phyloP scores from a whole-genome alignment of 2,329 filamentous ascomycete genomes.

The Dryadomyces quercivorus region DNA sequence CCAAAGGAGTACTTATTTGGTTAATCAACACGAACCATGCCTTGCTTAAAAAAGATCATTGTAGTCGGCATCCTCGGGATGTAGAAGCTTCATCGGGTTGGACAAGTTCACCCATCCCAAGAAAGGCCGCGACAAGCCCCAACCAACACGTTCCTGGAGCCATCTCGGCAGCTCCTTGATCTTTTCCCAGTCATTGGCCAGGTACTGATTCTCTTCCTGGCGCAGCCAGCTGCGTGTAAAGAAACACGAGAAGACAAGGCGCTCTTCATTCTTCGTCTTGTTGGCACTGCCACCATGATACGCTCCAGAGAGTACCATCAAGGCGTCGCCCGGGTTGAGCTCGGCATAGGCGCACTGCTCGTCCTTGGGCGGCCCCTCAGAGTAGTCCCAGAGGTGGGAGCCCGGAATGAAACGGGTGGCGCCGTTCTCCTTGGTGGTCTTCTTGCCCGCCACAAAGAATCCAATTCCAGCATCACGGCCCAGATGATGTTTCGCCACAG shows the following conservation, averaged over 20 bases:
- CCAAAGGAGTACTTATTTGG: no score
- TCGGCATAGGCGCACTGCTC: conserved; percentile 11
- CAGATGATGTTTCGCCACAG: conserved; percentile 1
- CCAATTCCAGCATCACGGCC: conserved; percentile 17
- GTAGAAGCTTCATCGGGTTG: background rate
- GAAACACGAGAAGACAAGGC: conserved; percentile 5
- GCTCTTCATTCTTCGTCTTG: conserved; percentile 12
- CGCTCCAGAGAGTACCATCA: conserved; percentile 14
- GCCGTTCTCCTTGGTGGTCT: conserved; percentile 19
- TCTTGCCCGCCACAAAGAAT: conserved; percentile 22
- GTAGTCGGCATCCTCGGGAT: background rate
- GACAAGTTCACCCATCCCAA: background rate
- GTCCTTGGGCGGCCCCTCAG: conserved; percentile 12
- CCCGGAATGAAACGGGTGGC: conserved; percentile 25
- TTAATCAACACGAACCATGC: no score
- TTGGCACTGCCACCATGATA: conserved; percentile 17
- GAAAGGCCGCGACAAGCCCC: background rate
- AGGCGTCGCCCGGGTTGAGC: conserved; percentile 13
- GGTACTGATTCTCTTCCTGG: conserved; percentile 14
- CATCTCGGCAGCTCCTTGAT: background rate
- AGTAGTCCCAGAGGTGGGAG: conserved; percentile 20
- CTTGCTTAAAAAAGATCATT: background rate
- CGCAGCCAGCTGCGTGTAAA: conserved; percentile 6
- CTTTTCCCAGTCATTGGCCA: conserved; percentile 13
- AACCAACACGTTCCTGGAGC: background rate